Conservation (phyloP, 257 asterid species). For the Prunella vulgaris region DNA sequence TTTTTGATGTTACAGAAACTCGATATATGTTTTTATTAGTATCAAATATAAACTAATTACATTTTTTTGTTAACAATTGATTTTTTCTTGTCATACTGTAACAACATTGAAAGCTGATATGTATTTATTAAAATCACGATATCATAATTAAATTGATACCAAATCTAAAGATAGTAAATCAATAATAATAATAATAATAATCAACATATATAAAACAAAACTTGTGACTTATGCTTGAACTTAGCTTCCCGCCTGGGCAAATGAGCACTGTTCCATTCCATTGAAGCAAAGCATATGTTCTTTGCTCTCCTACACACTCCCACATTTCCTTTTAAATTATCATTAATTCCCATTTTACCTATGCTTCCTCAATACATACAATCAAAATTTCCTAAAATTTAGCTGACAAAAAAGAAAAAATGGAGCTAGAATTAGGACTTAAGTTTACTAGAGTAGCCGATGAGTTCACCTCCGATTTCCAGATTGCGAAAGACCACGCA, state of each 20-base stretch:
- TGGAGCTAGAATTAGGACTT: conserved; percentile 64
- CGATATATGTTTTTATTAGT: no score
- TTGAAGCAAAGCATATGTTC: conserved; percentile 66
- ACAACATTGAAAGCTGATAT: no score
- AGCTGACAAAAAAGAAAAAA: background rate
- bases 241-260: conserved; percentile 9
- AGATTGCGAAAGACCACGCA: conserved; percentile 39
- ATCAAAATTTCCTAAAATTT: background rate
- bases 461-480: conserved; percentile 48
- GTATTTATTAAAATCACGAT: no score
- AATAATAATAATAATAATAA: background rate
- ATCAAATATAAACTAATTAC: no score
- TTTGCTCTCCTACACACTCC: conserved; percentile 23
- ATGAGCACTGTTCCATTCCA: background rate
- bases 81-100: no score
- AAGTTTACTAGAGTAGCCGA: conserved; percentile 45
- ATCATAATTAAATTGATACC: no score
- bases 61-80: no score
- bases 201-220: background rate
- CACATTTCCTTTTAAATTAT: background rate
- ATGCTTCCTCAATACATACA: background rate
- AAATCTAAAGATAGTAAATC: no score
- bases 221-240: conserved; percentile 8
- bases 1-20: no score
- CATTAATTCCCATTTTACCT: background rate